A percentile compares a stretch with the other conserved stretches of the same genome.
phyloP scores from a whole-genome alignment of 768 basidiomycete species.

The Pisolithus orientalis region DNA sequence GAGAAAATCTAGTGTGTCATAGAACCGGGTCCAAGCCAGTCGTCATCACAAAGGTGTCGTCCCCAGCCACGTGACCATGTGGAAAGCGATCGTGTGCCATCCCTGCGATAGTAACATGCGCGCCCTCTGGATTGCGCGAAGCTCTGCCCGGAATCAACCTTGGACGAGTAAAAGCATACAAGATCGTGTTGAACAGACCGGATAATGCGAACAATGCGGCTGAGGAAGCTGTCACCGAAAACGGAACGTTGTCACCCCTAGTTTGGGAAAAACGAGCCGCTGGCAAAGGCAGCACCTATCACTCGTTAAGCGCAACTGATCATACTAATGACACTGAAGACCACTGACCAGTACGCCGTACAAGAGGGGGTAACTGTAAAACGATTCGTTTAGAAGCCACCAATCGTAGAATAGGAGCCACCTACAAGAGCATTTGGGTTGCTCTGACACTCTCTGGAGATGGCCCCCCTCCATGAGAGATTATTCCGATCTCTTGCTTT shows the following conservation, averaged over 20 bases:
- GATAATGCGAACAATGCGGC: conserved; percentile 22
- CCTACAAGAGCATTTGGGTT: conserved; percentile 44
- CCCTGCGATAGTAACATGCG: neutral
- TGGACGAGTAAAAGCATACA: conserved; percentile 34
- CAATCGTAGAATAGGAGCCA: neutral
- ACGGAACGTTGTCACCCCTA: conserved; percentile 23
- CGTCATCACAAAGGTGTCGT: neutral
- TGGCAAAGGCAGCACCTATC: conserved; percentile 34
- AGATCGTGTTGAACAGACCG: conserved; percentile 39
- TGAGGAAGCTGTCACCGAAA: conserved; percentile 33
- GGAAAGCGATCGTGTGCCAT: neutral
- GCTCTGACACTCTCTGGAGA: conserved; percentile 26
- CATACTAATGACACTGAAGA: neutral
- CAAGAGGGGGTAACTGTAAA: conserved; percentile 38
- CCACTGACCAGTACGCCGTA: conserved; percentile 32
- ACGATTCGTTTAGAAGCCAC: conserved; percentile 1
- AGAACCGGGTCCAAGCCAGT: too few relatives aligned
- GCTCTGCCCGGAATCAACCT: conserved; percentile 25
- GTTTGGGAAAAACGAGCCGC: conserved; percentile 35
- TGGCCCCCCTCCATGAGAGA: neutral
- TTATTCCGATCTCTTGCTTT: conserved; percentile 7
- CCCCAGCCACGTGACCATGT: neutral
- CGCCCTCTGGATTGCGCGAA: neutral
- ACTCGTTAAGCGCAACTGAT: neutral
- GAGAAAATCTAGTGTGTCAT: too few relatives aligned